phyloP scores from a whole-genome alignment of 805 yeast species.

The Suhomyces faveliae region DNA sequence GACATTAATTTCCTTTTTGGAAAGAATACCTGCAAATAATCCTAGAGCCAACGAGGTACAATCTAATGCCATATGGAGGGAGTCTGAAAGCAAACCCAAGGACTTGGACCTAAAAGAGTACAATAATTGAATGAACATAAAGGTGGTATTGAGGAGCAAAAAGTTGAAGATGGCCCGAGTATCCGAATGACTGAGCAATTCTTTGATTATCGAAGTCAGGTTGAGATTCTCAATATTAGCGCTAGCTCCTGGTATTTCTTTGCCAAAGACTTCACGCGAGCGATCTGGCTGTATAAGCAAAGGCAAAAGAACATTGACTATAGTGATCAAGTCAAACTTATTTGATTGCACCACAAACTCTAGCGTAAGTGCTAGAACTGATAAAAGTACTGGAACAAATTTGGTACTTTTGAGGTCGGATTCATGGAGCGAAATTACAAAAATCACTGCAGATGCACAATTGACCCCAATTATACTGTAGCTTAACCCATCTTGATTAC shows the following conservation, averaged over 20 bases:
- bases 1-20: constrained; percentile 41
- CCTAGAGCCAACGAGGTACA: constrained; percentile 90
- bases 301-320: constrained; percentile 18
- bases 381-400: constrained; percentile 16
- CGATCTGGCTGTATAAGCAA: constrained; percentile 21
- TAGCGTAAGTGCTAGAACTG: constrained; percentile 17
- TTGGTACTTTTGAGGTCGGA: constrained; percentile 16
- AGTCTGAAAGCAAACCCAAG: constrained; percentile 85
- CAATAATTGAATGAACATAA: constrained; percentile 90
- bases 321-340: constrained; percentile 5
- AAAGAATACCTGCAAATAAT: constrained; percentile 70
- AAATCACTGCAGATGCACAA: constrained; percentile 23
- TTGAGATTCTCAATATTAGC: neutral
- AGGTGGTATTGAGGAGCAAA: constrained; percentile 77
- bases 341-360: constrained; percentile 21
- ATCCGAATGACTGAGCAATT: constrained; percentile 47
- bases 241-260: neutral
- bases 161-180: constrained; percentile 89
- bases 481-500: constrained; percentile 9
- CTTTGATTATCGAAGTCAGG: constrained; percentile 21
- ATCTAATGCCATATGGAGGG: constrained; percentile 94
- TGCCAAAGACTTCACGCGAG: constrained; percentile 5
- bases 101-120: constrained; percentile 93
- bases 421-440: constrained; percentile 25
- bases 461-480: constrained; percentile 24